These are phyloP conservation scores for Olyra latifolia DNA, from an alignment of 176 grass and related monocot species.

Conservation along the genomic window DNA sequence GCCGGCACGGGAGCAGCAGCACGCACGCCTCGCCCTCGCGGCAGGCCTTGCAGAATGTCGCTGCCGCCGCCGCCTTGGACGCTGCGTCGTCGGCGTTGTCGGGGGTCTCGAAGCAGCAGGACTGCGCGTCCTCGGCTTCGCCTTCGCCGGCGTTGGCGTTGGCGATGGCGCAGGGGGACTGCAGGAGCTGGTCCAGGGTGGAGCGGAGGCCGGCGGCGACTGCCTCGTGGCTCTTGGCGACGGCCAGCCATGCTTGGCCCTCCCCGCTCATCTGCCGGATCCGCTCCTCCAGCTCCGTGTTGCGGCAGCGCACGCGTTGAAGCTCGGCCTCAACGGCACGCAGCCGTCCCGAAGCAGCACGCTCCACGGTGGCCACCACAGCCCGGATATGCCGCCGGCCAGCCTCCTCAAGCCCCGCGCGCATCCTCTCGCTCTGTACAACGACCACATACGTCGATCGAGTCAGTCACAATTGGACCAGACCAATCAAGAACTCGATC, in stretches of 20 bases:
- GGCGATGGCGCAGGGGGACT: background rate
- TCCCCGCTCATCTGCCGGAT: constrained; percentile 43
- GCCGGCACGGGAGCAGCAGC: constrained; percentile 66
- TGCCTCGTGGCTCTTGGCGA: constrained; percentile 56
- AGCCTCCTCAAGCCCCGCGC: constrained; percentile 21
- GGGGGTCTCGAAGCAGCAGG: constrained; percentile 41
- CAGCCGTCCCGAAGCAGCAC: background rate
- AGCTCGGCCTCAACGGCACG: constrained; percentile 39
- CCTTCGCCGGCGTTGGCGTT: background rate
- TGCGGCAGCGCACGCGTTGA: constrained; percentile 22
- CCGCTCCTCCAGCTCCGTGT: constrained; percentile 45
- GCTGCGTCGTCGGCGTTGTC: constrained; percentile 17
- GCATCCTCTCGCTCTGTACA: constrained; percentile 46
- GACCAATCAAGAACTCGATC: background rate
- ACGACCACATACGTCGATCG: background rate
- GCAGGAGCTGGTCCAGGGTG: constrained; percentile 49
- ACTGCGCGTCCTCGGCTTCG: constrained; percentile 21
- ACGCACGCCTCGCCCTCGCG: constrained; percentile 32
- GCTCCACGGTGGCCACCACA: constrained; percentile 29
- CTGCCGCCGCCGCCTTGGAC: background rate
- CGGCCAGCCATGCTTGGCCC: constrained; percentile 51
- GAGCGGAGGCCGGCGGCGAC: constrained; percentile 32
- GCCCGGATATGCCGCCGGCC: constrained; percentile 15
- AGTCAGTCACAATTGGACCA: background rate
- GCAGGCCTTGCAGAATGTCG: constrained; percentile 40